A percentile compares a stretch with the other conserved stretches of the same genome.
These are phyloP conservation scores for Eutrema japonicum DNA, from an alignment of 345 rosid species.

Conservation along the genomic window DNA sequence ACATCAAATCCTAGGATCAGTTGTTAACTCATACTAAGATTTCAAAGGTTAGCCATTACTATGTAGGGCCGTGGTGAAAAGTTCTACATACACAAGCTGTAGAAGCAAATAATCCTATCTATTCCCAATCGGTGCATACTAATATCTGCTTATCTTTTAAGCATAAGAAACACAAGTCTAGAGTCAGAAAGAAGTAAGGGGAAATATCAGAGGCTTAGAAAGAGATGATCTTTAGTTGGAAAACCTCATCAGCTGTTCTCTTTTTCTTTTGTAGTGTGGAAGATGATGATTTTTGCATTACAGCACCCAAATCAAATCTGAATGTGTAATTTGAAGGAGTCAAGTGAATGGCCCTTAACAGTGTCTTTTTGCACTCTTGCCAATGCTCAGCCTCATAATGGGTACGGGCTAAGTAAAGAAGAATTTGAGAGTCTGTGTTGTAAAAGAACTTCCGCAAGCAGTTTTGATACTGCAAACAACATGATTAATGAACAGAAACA, in stretches of 20 bases:
- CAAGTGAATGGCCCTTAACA: conserved; percentile 91
- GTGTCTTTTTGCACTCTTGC: conserved; percentile 99
- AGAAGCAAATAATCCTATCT: conserved; percentile 8
- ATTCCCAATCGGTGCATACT: conserved; percentile 10
- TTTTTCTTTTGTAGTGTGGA: conserved; percentile 91
- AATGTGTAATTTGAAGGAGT: conserved; percentile 90
- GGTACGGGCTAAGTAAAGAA: conserved; percentile 92
- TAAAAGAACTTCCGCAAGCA: conserved; percentile 90
- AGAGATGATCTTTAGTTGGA: conserved; percentile 16
- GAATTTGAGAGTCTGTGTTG: conserved; percentile 90
- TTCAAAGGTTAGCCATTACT: background rate
- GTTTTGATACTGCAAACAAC: conserved; percentile 84
- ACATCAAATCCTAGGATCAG: conserved; percentile 19
- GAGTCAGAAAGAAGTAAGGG: conserved; percentile 20
- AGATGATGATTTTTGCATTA: conserved; percentile 97
- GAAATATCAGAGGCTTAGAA: conserved; percentile 20
- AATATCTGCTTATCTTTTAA: conserved; percentile 1
- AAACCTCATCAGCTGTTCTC: conserved; percentile 94
- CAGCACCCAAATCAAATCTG: conserved; percentile 97
- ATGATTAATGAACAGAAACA: conserved; percentile 18
- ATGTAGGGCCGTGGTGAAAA: background rate
- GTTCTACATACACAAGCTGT: conserved; percentile 17
- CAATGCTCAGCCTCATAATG: conserved; percentile 99
- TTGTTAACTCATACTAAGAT: conserved; percentile 18
- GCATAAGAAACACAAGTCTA: conserved; percentile 12